Conservation (phyloP, 306 rosid species). For the Prunus persica region DNA sequence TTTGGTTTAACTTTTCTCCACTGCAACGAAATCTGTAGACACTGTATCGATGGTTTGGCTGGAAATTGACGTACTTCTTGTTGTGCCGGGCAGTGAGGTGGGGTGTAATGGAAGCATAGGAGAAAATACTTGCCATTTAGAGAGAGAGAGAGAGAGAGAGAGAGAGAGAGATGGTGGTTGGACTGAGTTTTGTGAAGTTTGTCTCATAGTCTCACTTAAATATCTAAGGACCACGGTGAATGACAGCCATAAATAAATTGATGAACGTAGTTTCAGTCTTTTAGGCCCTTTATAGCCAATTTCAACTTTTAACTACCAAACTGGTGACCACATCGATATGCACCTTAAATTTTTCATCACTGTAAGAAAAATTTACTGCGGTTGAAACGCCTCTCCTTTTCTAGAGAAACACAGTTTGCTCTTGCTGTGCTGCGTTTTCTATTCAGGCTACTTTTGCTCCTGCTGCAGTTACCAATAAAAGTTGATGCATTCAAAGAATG, state of each 20-base stretch:
- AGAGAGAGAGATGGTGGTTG: not conserved
- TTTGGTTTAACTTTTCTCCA: slow-evolving; percentile 34
- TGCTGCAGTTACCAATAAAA: not conserved
- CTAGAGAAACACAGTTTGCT: too few relatives aligned
- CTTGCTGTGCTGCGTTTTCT: not conserved
- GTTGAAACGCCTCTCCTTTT: not conserved
- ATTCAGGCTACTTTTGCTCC: not conserved
- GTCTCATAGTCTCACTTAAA: slow-evolving; percentile 22
- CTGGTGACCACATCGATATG: too few relatives aligned
- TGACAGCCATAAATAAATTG: slow-evolving; percentile 33
- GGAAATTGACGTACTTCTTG: slow-evolving; percentile 10
- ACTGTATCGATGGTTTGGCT: slow-evolving; percentile 24
- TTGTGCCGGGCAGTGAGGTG: slow-evolving; percentile 19
- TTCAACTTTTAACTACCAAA: not conserved
- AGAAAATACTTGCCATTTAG: slow-evolving; percentile 38
- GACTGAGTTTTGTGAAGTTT: not conserved
- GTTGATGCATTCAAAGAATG: not conserved
- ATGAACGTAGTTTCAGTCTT: not conserved
- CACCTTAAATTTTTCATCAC: not conserved
- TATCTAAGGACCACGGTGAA: slow-evolving; percentile 18
- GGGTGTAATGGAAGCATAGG: slow-evolving; percentile 35
- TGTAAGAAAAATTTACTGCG: not conserved
- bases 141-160: not conserved
- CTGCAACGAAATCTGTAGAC: slow-evolving; percentile 46
- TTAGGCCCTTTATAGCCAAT: not conserved